Conservation (phyloP, 257 asterid species). For the Solanum bukasovii region DNA sequence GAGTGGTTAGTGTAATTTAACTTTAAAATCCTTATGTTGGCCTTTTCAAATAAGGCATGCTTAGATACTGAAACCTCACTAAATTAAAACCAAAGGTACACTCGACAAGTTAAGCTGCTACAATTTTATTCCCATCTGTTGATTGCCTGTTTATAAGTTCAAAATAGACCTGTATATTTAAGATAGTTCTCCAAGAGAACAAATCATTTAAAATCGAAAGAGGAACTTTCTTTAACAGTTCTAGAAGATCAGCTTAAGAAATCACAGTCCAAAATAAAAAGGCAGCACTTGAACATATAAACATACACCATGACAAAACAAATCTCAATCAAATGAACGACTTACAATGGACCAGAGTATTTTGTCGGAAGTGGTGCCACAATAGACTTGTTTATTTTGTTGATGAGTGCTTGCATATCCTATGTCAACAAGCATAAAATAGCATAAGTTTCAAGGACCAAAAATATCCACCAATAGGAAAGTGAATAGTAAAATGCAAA, state of each 20-base stretch:
- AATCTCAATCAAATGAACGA: neutral
- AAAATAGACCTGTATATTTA: neutral
- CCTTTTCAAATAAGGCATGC: neutral
- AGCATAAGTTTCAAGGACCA: neutral
- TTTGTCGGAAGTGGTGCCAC: constrained; percentile 76
- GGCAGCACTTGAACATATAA: neutral
- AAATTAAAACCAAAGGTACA: neutral
- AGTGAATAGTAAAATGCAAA: neutral
- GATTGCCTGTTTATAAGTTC: neutral
- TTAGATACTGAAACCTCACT: neutral
- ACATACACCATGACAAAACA: neutral
- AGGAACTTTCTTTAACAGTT: neutral
- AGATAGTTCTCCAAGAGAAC: neutral
- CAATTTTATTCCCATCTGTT: neutral
- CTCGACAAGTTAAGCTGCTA: neutral
- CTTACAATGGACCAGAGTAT: constrained; percentile 84
- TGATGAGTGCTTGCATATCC: constrained; percentile 95
- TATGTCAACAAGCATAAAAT: constrained; percentile 22
- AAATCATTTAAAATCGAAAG: neutral
- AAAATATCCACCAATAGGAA: constrained; percentile 7
- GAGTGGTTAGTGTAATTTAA: neutral
- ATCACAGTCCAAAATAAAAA: neutral
- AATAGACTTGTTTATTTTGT: constrained; percentile 77
- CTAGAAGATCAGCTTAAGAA: neutral
- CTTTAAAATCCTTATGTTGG: neutral